phyloP scores from a whole-genome alignment of 1,284 basidiomycete genomes.

The Sanguinoderma infundibulare region DNA sequence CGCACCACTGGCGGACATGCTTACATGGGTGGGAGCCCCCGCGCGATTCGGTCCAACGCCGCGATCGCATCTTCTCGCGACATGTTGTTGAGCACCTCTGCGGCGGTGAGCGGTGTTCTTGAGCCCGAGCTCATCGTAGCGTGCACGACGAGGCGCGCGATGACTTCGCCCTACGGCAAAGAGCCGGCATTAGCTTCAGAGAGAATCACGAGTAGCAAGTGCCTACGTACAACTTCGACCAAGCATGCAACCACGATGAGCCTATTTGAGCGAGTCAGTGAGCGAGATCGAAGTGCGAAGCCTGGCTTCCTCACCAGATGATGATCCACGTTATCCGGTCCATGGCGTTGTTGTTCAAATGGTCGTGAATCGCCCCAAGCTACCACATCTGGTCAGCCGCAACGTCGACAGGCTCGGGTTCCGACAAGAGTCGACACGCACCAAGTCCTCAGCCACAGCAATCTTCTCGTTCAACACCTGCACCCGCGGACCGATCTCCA shows the following conservation, averaged over 20 bases:
- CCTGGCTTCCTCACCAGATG: slow-evolving; percentile 67
- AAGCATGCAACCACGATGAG: slow-evolving; percentile 89
- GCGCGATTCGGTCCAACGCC: slow-evolving; percentile 27
- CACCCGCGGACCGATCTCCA: slow-evolving; percentile 89
- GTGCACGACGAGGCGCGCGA: slow-evolving; percentile 81
- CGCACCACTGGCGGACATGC: not conserved
- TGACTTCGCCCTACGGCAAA: slow-evolving; percentile 70
- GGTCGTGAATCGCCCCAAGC: slow-evolving; percentile 94
- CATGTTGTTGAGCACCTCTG: slow-evolving; percentile 23
- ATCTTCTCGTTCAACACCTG: slow-evolving; percentile 90
- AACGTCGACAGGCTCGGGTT: not conserved
- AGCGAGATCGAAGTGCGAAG: not conserved
- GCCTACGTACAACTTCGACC: slow-evolving; percentile 68
- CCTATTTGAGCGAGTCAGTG: slow-evolving; percentile 43
- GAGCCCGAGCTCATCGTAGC: slow-evolving; percentile 39
- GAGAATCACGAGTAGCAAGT: not conserved
- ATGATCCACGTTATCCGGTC: slow-evolving; percentile 95
- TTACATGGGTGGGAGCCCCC: slow-evolving; percentile 8
- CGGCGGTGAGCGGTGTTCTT: slow-evolving; percentile 6
- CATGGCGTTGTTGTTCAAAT: slow-evolving; percentile 91
- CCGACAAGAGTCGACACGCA: slow-evolving; percentile 44
- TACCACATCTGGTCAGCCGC: slow-evolving; percentile 36
- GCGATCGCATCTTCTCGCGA: slow-evolving; percentile 29
- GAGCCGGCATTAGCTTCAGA: not conserved
- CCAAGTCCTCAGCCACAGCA: slow-evolving; percentile 86